Base-by-base conservation (phyloP, 306 rosid species). In the Amphicarpaea edgeworthii region DNA sequence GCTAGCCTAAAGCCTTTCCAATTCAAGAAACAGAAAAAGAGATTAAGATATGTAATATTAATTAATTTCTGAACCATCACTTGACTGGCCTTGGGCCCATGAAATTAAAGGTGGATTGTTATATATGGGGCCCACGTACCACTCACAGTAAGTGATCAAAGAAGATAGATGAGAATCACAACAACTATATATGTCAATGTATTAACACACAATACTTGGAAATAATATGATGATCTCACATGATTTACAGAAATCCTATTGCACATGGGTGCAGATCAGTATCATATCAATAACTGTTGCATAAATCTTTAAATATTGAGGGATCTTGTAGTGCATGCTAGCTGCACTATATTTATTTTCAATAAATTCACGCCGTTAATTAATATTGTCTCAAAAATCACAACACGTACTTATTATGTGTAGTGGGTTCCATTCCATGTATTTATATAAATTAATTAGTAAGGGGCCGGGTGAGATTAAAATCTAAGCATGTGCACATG, bases 191-290 rank as follows among this genome's bases (percentile, higher is more conserved):
- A 40, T 14, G 34, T n/a, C n/a, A n/a, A n/a, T n/a, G 30, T 38
- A 70, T 60, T 60, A 51, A 30, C 66, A 59, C 65, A 20, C 12
- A 75, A 26, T 14, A 78, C 20, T 70, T 16, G 20, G 40, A 67
- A 63, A 77, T 37, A 49, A 59, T 61, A 37, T 60, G 34, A 81
- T 75, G 70, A 72, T 42, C 76, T 73, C 81, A 82, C 59, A 61
- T 71, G 74, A 81, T 83, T 73, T 62, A 62, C 61, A n/a, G 75
- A 21, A 55, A 72, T 72, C 54, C 65, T 4, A 38, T 9, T 55
- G 66, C 87, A 80, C 82, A 82, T 80, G 84, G 77, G 43, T 45
- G 72, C 78, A 51, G 51, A 73, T 74, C 50, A 40, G 12, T 68
- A 47, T 5, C 82, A 70, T 32, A 43, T 76, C 72, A 72, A 0